Evolutionary conservation across 306 rosid genomes (phyloP).

Genomic region (Arachis hypogaea): DNA sequence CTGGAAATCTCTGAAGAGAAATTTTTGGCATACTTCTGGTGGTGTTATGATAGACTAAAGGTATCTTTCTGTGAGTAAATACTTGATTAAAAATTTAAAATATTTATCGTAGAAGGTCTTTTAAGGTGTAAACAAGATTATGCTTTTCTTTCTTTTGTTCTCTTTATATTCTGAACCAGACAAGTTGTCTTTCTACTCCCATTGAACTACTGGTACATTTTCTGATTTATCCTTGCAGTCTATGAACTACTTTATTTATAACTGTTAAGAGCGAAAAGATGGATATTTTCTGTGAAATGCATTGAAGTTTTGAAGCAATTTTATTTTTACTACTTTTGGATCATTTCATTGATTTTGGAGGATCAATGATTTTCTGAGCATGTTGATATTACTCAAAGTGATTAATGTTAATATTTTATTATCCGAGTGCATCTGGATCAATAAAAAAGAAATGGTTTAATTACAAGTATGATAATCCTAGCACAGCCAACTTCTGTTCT

Average conservation of each 20-base stretch:
- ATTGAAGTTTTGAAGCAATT: slow-evolving; percentile 27
- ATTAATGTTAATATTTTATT: slow-evolving; percentile 16
- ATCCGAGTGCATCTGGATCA: slow-evolving; percentile 24
- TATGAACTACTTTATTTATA: slow-evolving; percentile 6
- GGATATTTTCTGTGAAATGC: slow-evolving; percentile 8
- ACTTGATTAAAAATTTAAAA: slow-evolving; percentile 13
- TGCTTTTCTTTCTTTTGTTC: not conserved
- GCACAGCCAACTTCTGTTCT: slow-evolving; percentile 33
- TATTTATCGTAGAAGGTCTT: not conserved
- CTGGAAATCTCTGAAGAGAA: slow-evolving; percentile 75
- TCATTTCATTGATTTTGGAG: slow-evolving; percentile 30
- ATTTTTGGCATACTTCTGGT: slow-evolving; percentile 92
- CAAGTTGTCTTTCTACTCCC: not conserved
- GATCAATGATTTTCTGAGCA: slow-evolving; percentile 18
- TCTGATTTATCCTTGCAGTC: slow-evolving; percentile 5
- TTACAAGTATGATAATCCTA: slow-evolving; percentile 16
- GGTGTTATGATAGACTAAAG: slow-evolving; percentile 86
- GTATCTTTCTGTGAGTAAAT: slow-evolving; percentile 43
- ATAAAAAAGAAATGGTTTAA: not conserved
- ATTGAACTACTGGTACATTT: slow-evolving; percentile 22
- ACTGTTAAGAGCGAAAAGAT: slow-evolving; percentile 33
- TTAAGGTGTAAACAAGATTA: slow-evolving; percentile 4
- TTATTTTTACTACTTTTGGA: slow-evolving; percentile 22
- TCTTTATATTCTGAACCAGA: slow-evolving; percentile 28
- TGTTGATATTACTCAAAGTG: not conserved